Conservation (phyloP, 345 rosid species). For the Moricandia arvensis region DNA sequence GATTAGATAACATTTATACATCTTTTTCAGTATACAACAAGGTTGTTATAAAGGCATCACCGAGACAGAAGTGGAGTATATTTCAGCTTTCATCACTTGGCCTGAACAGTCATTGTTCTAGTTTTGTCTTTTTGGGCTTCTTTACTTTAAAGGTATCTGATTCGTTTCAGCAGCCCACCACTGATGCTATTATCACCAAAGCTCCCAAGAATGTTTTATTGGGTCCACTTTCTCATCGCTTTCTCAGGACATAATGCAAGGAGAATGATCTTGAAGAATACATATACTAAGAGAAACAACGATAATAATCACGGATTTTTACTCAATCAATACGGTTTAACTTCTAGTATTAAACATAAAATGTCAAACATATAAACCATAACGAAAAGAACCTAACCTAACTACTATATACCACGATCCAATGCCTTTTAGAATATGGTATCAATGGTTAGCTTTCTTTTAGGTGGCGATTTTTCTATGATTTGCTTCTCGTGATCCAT, state of each 20-base stretch:
- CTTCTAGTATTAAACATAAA: constrained; percentile 7
- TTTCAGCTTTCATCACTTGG: constrained; percentile 20
- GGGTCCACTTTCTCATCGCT: constrained; percentile 36
- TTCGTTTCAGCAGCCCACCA: constrained; percentile 37
- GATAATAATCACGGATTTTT: background rate
- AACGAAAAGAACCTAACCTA: constrained; percentile 23
- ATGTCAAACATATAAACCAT: background rate
- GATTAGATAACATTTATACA: background rate
- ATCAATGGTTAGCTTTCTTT: constrained; percentile 79
- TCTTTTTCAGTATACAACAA: background rate
- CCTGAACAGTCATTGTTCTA: constrained; percentile 19
- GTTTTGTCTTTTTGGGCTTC: constrained; percentile 13
- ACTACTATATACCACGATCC: constrained; percentile 14
- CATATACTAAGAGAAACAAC: background rate
- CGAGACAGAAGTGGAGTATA: background rate
- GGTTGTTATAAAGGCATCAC: background rate
- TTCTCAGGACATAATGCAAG: constrained; percentile 24
- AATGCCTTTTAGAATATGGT: constrained; percentile 59
- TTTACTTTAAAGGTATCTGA: constrained; percentile 33
- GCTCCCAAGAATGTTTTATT: constrained; percentile 29
- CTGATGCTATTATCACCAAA: constrained; percentile 32
- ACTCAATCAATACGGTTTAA: constrained; percentile 1
- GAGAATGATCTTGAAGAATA: constrained; percentile 7
- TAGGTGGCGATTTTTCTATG: constrained; percentile 67
- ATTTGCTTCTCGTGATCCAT: constrained; percentile 89